Evolutionary conservation across 2,329 filamentous ascomycete species (phyloP), one percentile per base, ranked within the genome.

Genomic region (Pseudogymnoascus sp.): DNA sequence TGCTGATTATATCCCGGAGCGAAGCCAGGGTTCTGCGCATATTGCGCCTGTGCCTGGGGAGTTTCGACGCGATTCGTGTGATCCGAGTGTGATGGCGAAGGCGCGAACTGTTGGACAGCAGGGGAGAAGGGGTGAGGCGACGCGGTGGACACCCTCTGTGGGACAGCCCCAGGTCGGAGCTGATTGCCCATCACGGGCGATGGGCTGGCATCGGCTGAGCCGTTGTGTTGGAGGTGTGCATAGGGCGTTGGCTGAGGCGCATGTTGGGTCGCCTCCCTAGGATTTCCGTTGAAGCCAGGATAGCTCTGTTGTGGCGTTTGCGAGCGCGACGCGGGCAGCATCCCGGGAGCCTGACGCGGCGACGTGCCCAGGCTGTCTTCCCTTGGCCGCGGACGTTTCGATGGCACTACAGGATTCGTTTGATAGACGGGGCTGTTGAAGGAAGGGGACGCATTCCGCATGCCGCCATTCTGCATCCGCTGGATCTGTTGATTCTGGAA

Each of bases 171-270:
- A 35, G 87, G 83, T 66, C 86, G 84, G 74, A 87, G 80, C 71
- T 96, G 93, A 73, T 88, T 92, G 66, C 86, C 85, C 85, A 97
- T 92, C 67, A 96, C 93, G 28, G 95, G 95, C 6, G 95, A 97
- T 10, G 93, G 93, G 40, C 91, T 96, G 66, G 91, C 89, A 75
- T 92, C 95, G 61, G 86, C 83, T 3, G 91, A 92, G 61, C 88
- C 87, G 71, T 90, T 88, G 68, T 89, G 85, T 71, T 91, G 89
- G 63, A 96, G 83, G 77, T 96, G 93, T 66, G 91, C 86, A 74
- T 93, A 96, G 63, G 85, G 85, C 65, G 83, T 86, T 17, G 86
- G 85, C 72, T 88, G 87, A 44, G 79, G 78, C 60, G 76, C 70
- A 61, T 85, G 83, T 68, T 83, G 84, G 72, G 84, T 84, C 71